A percentile compares a stretch with the other conserved stretches of the same genome.
phyloP scores from a whole-genome alignment of 225 moss, liverwort and hornwort genomes.

The Neckera pumila region DNA sequence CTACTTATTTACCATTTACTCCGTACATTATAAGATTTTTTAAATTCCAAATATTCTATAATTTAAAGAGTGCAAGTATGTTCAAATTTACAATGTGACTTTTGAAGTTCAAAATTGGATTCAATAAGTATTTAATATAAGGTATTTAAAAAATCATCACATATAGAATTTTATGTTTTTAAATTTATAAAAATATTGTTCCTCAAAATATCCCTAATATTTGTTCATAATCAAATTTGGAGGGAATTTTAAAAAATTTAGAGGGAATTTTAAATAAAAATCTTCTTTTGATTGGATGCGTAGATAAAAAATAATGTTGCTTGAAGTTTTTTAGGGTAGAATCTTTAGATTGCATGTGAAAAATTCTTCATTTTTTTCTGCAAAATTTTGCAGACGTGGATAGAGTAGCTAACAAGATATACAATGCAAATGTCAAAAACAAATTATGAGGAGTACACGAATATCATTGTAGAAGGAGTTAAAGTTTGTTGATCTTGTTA shows the following conservation, averaged over 20 bases:
- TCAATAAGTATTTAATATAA: background rate
- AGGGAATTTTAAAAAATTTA: too few relatives aligned
- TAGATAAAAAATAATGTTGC: rapidly evolving
- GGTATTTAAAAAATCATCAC: background rate
- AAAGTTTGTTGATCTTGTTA: background rate
- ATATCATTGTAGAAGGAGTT: background rate
- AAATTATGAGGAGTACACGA: background rate
- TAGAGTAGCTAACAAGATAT: background rate
- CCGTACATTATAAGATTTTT: too few relatives aligned
- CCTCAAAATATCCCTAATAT: background rate
- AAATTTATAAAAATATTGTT: background rate
- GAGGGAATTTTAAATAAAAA: too few relatives aligned
- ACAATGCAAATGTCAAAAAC: background rate
- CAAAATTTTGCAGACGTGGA: background rate
- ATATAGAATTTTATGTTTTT: background rate
- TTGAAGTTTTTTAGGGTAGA: rapidly evolving
- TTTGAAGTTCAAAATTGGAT: background rate
- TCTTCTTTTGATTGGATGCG: background rate
- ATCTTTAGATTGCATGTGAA: background rate
- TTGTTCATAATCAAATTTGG: background rate
- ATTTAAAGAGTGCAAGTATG: too few relatives aligned
- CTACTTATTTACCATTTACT: too few relatives aligned
- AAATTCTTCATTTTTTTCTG: rapidly evolving
- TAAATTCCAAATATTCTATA: too few relatives aligned
- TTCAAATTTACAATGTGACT: background rate